Evolutionary conservation across 2,329 filamentous ascomycete species (phyloP), one percentile per base, ranked within the genome.

Genomic region (Penicillium sp.): DNA sequence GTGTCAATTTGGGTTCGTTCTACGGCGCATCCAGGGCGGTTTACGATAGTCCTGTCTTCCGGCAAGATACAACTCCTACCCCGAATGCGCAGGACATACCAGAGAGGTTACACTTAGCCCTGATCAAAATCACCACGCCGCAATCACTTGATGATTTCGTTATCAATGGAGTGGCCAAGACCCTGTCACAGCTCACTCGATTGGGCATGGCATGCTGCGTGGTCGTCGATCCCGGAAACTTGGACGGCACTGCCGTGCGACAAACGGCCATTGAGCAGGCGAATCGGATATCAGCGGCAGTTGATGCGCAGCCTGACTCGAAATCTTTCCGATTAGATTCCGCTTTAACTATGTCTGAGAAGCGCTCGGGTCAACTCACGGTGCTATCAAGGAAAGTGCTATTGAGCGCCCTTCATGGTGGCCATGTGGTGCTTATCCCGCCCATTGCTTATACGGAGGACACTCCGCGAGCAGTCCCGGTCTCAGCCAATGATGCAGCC

Each of bases 121-220:
- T 99, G 49, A 84, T 96, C 57, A 95, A 95, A 70, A 77, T 99
- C 46, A 82, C 87, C 45, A 80, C 81, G 36, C 86, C 89, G 0
- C 85, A 95, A 60, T 70, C 77, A 1, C 78, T 95, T 39, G 79
- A 88, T 60, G 80, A 90, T 51, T 71, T 75, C 2, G 87, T 82
- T 0, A 66, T 97, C 10, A 72, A 79, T 38, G 91, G 89, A 1
- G 82, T 97, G 50, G 89, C 86, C 4, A 83, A 86, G 65, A 97
- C 93, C 0, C 72, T 99, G 34, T 84, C 85, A 27, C 92, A 95
- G 67, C 81, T 99, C 41, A 82, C 84, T 33, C 83, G 86, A 44
- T 79, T 99, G 12, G 92, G 93, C 2, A 79, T 99, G 58, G 78
- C 83, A 41, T 90, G 89, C 52, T 82, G 91, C 16, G 81, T 99